phyloP scores from a whole-genome alignment of 352 stramenopile genomes.

The Phytophthora kernoviae region DNA sequence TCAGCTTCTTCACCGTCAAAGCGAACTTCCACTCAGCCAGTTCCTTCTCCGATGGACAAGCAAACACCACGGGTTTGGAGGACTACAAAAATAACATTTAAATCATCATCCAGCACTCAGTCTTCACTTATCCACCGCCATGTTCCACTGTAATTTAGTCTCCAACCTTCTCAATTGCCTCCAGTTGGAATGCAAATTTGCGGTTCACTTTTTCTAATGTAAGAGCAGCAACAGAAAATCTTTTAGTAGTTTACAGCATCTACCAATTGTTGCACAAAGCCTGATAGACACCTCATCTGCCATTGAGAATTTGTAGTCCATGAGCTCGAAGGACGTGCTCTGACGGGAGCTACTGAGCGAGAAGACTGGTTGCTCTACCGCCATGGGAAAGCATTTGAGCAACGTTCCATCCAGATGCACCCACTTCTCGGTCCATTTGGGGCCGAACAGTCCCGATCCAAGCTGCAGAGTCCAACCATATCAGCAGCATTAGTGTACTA shows the following conservation, averaged over 20 bases:
- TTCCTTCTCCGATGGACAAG: conserved; percentile 60
- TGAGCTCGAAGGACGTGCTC: conserved; percentile 50
- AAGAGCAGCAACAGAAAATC: conserved; percentile 1
- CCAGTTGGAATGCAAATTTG: conserved; percentile 70
- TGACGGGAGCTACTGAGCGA: conserved; percentile 58
- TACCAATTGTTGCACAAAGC: not conserved
- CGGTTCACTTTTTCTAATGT: conserved; percentile 60
- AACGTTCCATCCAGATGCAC: conserved; percentile 70
- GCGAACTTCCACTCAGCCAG: conserved; percentile 61
- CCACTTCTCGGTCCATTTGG: conserved; percentile 86
- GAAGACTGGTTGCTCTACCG: conserved; percentile 59
- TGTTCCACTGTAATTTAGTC: not conserved
- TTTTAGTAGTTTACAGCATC: not conserved
- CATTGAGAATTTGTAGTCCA: conserved; percentile 50
- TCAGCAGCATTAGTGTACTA: not conserved
- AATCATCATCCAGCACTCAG: not conserved
- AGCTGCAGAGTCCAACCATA: conserved; percentile 33
- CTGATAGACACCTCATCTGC: conserved; percentile 42
- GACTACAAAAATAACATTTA: conserved; percentile 24
- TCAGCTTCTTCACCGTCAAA: conserved; percentile 43
- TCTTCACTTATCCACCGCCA: not conserved
- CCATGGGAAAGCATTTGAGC: conserved; percentile 82
- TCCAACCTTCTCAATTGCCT: conserved; percentile 55
- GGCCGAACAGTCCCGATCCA: conserved; percentile 55
- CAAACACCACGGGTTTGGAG: conserved; percentile 62